phyloP scores from a whole-genome alignment of 2,329 filamentous ascomycete species.

The Xylaria sp. region DNA sequence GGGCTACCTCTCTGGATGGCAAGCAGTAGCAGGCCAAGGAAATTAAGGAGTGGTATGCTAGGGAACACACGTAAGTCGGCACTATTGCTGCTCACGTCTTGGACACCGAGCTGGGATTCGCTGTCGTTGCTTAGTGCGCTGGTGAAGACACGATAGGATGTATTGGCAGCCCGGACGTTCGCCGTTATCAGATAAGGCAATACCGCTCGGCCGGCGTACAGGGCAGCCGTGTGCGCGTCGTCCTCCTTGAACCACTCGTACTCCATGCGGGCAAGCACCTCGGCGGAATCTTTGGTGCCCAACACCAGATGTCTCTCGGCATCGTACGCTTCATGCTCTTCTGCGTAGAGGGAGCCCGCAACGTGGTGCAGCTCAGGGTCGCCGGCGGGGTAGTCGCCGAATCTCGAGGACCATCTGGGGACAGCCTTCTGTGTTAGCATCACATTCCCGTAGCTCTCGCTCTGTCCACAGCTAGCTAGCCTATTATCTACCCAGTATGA shows the following conservation, averaged over 20 bases:
- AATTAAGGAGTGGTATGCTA: slow-evolving; percentile 92
- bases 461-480: slow-evolving; percentile 1
- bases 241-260: slow-evolving; percentile 94
- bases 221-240: slow-evolving; percentile 84
- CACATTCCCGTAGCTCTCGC: slow-evolving; percentile 13
- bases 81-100: slow-evolving; percentile 79
- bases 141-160: slow-evolving; percentile 80
- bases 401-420: slow-evolving; percentile 81
- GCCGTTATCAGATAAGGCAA: slow-evolving; percentile 91
- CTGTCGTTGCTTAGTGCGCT: slow-evolving; percentile 68
- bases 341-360: slow-evolving; percentile 85
- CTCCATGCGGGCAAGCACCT: slow-evolving; percentile 82
- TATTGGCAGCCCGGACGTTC: slow-evolving; percentile 89
- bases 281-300: slow-evolving; percentile 88
- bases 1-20: slow-evolving; percentile 80
- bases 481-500: not conserved
- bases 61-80: slow-evolving; percentile 86
- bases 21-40: slow-evolving; percentile 84
- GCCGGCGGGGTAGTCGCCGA: slow-evolving; percentile 87
- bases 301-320: slow-evolving; percentile 90
- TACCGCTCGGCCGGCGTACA: slow-evolving; percentile 86
- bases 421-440: slow-evolving; percentile 28
- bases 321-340: slow-evolving; percentile 91
- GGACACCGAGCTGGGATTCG: slow-evolving; percentile 70
- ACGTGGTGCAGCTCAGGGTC: slow-evolving; percentile 97